Conservation (phyloP, 495 filamentous ascomycete species). For the Tuber indicum region DNA sequence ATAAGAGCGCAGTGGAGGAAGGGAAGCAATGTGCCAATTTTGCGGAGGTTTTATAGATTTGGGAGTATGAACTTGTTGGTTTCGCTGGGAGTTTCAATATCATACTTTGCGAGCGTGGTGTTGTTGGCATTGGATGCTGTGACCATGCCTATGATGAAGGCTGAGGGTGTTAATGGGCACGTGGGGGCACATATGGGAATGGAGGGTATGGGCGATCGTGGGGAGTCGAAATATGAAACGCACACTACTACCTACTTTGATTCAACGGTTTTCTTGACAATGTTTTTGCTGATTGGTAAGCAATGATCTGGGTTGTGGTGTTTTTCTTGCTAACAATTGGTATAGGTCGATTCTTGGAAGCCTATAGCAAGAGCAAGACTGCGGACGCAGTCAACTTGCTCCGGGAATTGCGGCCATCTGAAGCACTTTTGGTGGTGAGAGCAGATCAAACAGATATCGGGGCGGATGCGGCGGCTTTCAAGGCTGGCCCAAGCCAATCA, state of each 20-base stretch:
- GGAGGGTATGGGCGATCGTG: slow-evolving; percentile 18
- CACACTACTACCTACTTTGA: slow-evolving; percentile 77
- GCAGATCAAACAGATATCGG: slow-evolving; percentile 33
- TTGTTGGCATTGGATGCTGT: slow-evolving; percentile 66
- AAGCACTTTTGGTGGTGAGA: slow-evolving; percentile 62
- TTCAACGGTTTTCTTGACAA: slow-evolving; percentile 84
- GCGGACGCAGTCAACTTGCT: slow-evolving; percentile 81
- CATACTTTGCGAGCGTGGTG: slow-evolving; percentile 77
- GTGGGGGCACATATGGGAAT: slow-evolving; percentile 15
- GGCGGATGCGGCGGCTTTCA: slow-evolving; percentile 20
- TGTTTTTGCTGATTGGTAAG: slow-evolving; percentile 72
- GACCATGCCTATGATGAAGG: slow-evolving; percentile 18
- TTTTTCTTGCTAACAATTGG: slow-evolving; percentile 14
- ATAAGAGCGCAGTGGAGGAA: slow-evolving; percentile 70
- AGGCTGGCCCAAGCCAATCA: not conserved
- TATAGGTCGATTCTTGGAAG: slow-evolving; percentile 65
- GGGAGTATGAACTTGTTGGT: slow-evolving; percentile 96
- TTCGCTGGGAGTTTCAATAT: slow-evolving; percentile 79
- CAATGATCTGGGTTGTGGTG: not conserved
- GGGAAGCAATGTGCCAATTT: slow-evolving; percentile 67
- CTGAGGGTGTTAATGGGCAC: slow-evolving; percentile 16
- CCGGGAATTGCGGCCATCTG: slow-evolving; percentile 68
- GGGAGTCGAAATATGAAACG: not conserved
- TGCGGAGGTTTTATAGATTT: slow-evolving; percentile 79
- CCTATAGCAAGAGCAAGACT: slow-evolving; percentile 86